Base-by-base conservation (phyloP, 768 basidiomycete genomes). In the Mycena latifolia region DNA sequence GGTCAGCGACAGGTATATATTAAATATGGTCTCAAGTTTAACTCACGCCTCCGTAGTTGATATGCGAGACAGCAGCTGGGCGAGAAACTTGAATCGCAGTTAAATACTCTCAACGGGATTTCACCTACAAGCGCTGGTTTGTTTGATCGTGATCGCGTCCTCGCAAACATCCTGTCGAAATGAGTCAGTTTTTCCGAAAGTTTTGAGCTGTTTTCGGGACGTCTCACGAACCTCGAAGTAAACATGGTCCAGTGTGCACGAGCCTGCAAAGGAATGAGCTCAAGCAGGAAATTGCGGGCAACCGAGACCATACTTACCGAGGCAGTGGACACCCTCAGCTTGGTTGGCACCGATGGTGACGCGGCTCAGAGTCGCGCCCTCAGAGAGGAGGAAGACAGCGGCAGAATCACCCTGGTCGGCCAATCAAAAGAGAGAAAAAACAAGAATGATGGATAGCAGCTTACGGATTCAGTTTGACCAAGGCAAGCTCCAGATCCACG, bases 321-420 rank as follows among this genome's bases (percentile, higher is more conserved):
- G 75, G 69, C 80, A 81, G 62, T 82, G 80, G 48, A 81, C 72
- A 50, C 81, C 81, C 56, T 82, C 81, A 46, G 78, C 72, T 61
- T 82, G 81, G 71, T 81, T 79, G 28, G 77, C 72, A 3, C 81
- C 81, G 58, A 83, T 82, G 24, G 77, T 74, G 39, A 83, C 81
- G 25, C 75, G 76, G 55, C 78, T 81, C 45, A 81, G 71, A 8
- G 79, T 81, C 11, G 79, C 81, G 33, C 81, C 81, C 43, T 80
- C 77, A 50, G 80, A 68, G 20, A 83, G 74, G 24, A 82, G 58
- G 73, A 83, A 83, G 24, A 82, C 80, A 18, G 80, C 79, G 41
- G 78, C 80, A 8, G 78, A 60, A 53, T 82, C 79, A 28, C 81
- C 81, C 55, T 69, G 56, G 51, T 61, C 22, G 29, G 25, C n/a